These are phyloP conservation scores for Coriaria nepalensis DNA, from an alignment of 306 rosid species.

Conservation along the genomic window DNA sequence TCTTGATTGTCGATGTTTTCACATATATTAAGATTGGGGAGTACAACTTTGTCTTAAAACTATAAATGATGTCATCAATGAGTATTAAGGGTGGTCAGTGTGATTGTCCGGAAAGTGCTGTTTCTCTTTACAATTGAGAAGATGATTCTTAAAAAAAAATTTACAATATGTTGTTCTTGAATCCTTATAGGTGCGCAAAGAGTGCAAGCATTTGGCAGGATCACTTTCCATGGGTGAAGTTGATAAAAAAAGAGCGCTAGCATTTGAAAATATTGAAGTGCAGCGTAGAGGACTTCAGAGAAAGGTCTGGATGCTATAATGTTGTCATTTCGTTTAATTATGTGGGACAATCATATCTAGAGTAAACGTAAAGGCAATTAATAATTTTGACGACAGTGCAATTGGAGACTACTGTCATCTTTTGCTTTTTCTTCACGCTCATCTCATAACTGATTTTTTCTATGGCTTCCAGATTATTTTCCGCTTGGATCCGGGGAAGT, in stretches of 20 bases:
- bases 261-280: conserved; percentile 34
- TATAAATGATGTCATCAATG: too few species aligned
- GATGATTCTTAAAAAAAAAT: too few species aligned
- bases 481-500: conserved; percentile 56
- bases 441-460: conserved; percentile 5
- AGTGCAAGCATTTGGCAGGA: conserved; percentile 61
- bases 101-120: too few species aligned
- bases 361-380: too few species aligned
- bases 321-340: too few species aligned
- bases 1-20: too few species aligned
- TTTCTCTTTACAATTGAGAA: too few species aligned
- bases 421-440: neutral
- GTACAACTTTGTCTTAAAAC: too few species aligned
- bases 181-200: conserved; percentile 55
- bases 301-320: conserved; percentile 45
- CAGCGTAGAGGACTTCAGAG: conserved; percentile 34
- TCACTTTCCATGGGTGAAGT: conserved; percentile 31
- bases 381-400: too few species aligned
- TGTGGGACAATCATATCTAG: too few species aligned
- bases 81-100: too few species aligned
- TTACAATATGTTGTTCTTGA: conserved; percentile 2
- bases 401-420: neutral
- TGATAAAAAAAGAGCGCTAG: conserved; percentile 36
- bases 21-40: too few species aligned
- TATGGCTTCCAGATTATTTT: conserved; percentile 44